Percentiles rank a stretch among this genome's conserved stretches.
These are phyloP conservation scores for Pyrus communis DNA, from an alignment of 306 rosid genomes.

Conservation along the genomic window DNA sequence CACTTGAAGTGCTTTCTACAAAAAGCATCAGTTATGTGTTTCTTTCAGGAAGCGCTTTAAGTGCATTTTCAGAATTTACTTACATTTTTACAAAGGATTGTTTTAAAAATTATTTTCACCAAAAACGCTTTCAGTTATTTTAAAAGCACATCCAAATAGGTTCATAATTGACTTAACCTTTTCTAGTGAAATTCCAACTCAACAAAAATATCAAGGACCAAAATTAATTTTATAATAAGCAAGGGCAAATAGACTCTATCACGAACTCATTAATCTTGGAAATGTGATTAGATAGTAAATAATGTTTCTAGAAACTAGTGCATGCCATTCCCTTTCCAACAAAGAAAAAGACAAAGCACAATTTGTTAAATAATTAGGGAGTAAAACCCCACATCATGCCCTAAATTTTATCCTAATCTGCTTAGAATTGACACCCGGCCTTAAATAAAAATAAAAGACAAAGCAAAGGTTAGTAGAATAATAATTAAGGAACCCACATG, in stretches of 20 bases:
- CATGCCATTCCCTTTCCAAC: slow-evolving; percentile 5
- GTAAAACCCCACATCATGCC: slow-evolving; percentile 37
- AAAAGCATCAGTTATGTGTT: too few relatives aligned
- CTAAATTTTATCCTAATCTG: slow-evolving; percentile 48
- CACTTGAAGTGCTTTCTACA: too few relatives aligned
- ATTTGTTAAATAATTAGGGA: slow-evolving; percentile 21
- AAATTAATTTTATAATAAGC: not conserved
- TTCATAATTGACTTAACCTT: slow-evolving; percentile 9
- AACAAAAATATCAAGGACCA: slow-evolving; percentile 20
- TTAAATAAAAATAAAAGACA: slow-evolving; percentile 6
- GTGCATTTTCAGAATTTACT: too few relatives aligned
- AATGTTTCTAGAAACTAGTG: slow-evolving; percentile 44
- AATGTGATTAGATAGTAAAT: slow-evolving; percentile 3
- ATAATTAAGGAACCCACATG: slow-evolving; percentile 17
- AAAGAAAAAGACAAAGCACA: slow-evolving; percentile 19
- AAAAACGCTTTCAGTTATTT: too few relatives aligned
- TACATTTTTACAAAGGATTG: too few relatives aligned
- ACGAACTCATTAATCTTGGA: slow-evolving; percentile 7
- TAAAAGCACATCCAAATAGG: too few relatives aligned
- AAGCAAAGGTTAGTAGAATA: not conserved
- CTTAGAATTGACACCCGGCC: slow-evolving; percentile 31
- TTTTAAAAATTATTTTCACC: too few relatives aligned
- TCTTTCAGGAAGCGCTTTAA: too few relatives aligned
- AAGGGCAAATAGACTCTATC: not conserved
- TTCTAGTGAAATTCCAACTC: slow-evolving; percentile 51